Conservation (phyloP, 2,329 filamentous ascomycete species). For the Claviceps maximensis region DNA sequence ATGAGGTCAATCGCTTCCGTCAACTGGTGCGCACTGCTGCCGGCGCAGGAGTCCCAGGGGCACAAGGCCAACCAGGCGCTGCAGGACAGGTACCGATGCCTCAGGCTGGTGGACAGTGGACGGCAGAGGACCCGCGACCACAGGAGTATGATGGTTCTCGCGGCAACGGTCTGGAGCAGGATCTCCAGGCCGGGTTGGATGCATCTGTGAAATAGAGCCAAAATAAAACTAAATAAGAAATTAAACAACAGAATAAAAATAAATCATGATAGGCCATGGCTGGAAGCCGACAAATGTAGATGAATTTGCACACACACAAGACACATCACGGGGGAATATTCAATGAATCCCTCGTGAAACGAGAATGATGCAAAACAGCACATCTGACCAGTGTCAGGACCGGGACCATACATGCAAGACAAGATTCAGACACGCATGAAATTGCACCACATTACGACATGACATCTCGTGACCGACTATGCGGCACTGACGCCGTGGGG, state of each 20-base stretch:
- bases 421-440: too few species aligned
- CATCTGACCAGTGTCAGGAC: too few species aligned
- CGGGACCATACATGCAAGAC: too few species aligned
- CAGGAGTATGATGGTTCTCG: conserved; percentile 42
- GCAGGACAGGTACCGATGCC: conserved; percentile 40
- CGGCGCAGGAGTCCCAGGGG: conserved; percentile 20
- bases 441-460: too few species aligned
- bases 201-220: conserved; percentile 14
- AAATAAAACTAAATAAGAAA: too few species aligned
- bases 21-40: conserved; percentile 41
- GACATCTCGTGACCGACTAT: too few species aligned
- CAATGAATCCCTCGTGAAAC: neutral
- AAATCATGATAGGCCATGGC: neutral
- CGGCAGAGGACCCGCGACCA: conserved; percentile 44
- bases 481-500: too few species aligned
- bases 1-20: conserved; percentile 86
- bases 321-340: neutral
- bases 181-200: conserved; percentile 37
- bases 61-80: conserved; percentile 22
- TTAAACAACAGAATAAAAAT: neutral
- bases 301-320: neutral
- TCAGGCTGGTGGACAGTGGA: conserved; percentile 38
- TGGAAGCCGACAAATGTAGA: neutral
- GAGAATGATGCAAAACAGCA: too few species aligned
- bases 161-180: conserved; percentile 41